Evolutionary conservation across 306 rosid genomes (phyloP), one percentile per base, ranked within the genome.

Genomic region (Glycine latifolia): DNA sequence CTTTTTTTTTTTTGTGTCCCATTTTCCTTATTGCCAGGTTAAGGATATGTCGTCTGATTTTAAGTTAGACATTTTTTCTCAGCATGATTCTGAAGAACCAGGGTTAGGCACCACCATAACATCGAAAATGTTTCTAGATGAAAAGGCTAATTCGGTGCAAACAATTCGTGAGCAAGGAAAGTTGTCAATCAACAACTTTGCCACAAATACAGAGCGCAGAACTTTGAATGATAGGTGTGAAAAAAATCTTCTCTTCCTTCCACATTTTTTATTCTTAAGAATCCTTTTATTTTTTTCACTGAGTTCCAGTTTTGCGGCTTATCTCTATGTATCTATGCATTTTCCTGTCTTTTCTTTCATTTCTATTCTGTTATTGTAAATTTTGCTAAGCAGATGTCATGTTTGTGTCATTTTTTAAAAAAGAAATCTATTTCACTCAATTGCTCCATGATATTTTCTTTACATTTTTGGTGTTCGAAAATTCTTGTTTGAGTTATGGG

Each of bases 181-280:
- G 16, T 59, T 59, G 47, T 79, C 90, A 52, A 81, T 85, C 41
- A 74, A 67, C 75, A 87, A 82, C 67, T 80, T 73, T 8, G 35
- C 74, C 12, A 80, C 86, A 4, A 87, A 86, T 43, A 83, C 89
- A 3, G 97, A 86, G 54, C 94, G 91, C 63, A 89, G 91, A 87
- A 75, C 88, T 84, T 69, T 88, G 85, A 84, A 55, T 73, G 92
- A 90, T 80, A 89, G 94, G 97, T 92, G 70, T 9, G 50, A 53
- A 67, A 43, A 37, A 50, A 52, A 52, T 85, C 5, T 71, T 80
- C 69, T 76, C 46, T n/a, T n/a, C 61, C 54, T 12, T 46, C 31
- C 31, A 26, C 31, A 5, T 47, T 66, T 67, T 72, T 55, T 55
- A 15, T 17, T 59, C 9, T 44, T 44, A 17, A 7, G 43, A 6